Evolutionary conservation across 2,329 filamentous ascomycete genomes (phyloP).

Genomic region (Colletotrichum musae): DNA sequence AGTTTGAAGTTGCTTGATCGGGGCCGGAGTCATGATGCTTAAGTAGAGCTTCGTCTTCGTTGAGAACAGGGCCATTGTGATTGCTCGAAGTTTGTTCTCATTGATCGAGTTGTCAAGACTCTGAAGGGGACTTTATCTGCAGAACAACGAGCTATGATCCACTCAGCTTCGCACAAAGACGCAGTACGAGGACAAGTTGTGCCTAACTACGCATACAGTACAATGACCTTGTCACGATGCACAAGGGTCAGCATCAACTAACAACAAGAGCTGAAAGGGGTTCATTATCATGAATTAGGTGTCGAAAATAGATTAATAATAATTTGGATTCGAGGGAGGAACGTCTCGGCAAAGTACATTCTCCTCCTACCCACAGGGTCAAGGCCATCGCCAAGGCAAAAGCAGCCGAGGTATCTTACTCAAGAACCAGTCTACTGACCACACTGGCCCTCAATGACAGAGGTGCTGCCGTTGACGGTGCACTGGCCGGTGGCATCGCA

Average conservation of each 20-base stretch:
- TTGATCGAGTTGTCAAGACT: not conserved
- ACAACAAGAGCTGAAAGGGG: not conserved
- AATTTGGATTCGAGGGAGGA: not conserved
- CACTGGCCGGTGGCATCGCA: constrained; percentile 33
- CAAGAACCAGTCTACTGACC: constrained; percentile 11
- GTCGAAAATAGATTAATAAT: not conserved
- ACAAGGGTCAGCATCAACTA: not conserved
- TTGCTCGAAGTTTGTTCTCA: not conserved
- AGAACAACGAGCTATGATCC: not conserved
- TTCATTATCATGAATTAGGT: not conserved
- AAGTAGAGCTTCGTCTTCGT: not conserved
- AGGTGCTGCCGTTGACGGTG: constrained; percentile 24
- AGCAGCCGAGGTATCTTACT: not conserved
- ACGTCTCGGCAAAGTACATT: not conserved
- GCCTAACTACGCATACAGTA: not conserved
- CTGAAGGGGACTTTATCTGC: not conserved
- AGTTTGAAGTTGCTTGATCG: not conserved
- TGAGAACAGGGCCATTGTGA: not conserved
- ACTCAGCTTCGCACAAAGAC: not conserved
- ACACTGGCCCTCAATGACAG: constrained; percentile 28
- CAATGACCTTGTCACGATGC: not conserved
- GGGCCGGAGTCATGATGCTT: not conserved
- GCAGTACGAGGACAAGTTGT: not conserved
- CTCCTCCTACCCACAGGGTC: not conserved
- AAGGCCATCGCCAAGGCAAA: not conserved